Conservation (phyloP, 768 basidiomycete genomes). For the Lentinula sp. region DNA sequence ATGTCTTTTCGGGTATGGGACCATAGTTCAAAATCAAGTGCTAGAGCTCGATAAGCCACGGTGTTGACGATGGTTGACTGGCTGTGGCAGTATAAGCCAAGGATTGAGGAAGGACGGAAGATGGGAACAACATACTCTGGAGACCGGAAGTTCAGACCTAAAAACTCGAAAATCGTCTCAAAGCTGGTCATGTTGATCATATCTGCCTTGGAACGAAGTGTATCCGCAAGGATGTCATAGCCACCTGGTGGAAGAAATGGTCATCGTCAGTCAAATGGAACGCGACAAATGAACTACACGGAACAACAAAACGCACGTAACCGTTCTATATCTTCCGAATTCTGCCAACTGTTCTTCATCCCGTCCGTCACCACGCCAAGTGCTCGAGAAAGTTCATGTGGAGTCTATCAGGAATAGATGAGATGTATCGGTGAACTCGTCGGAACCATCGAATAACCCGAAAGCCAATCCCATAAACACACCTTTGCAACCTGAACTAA, state of each 20-base stretch:
- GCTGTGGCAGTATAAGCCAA: constrained; percentile 26
- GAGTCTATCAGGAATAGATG: constrained; percentile 37
- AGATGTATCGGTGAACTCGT: neutral
- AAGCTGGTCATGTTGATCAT: constrained; percentile 78
- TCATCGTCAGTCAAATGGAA: neutral
- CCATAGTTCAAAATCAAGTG: constrained; percentile 91
- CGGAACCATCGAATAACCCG: neutral
- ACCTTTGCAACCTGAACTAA: constrained; percentile 76
- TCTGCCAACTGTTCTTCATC: constrained; percentile 82
- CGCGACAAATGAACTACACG: too few species aligned
- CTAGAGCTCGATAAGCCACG: constrained; percentile 75
- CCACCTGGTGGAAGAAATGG: constrained; percentile 46
- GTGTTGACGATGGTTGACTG: constrained; percentile 79
- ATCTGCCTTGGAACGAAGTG: constrained; percentile 64
- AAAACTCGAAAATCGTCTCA: constrained; percentile 78
- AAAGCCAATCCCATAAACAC: constrained; percentile 12
- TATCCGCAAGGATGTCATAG: constrained; percentile 78
- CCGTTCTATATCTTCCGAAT: constrained; percentile 92
- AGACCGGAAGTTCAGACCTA: constrained; percentile 77
- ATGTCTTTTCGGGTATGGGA: constrained; percentile 63
- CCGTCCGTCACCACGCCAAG: constrained; percentile 72
- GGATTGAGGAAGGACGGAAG: neutral
- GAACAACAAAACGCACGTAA: constrained; percentile 47
- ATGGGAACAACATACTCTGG: constrained; percentile 57
- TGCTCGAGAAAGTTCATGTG: constrained; percentile 72